Base-by-base conservation (phyloP, 495 filamentous ascomycete species). In the Jackrogersella multiformis region DNA sequence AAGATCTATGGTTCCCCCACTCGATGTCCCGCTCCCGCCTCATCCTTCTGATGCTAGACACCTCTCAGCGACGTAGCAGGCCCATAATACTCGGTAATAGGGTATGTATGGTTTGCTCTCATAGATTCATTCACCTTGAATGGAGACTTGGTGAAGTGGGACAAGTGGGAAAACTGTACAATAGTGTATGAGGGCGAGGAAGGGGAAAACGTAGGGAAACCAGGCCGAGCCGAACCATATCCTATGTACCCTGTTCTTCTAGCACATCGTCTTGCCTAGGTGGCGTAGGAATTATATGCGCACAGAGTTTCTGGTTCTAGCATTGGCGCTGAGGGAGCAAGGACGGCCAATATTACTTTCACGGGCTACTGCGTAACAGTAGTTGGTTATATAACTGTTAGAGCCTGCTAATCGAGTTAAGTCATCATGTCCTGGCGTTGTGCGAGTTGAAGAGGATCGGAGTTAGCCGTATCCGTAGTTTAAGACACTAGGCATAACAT, bases 1-100 rank as follows among this genome's bases (percentile, higher is more conserved):
- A 20, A 69, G 86, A 64, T 85, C 82, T 7, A 81, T 82, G 12
- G 80, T 77, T 5, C 81, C 82, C 12, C 73, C 74, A 10, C 56
- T 56, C 1, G 75, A 82, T 13, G 73, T 79, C 4, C 78, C 81
- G 30, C 70, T 83, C 54, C 77, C 80, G 24, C 74, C 74, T 6
- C 84, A 85, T 63, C 80, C 84, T 6, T 79, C 80, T 0, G 80
- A 82, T 66, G 44, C 59, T 28, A 78, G 77, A 18, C 60, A 68
- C 23, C 59, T 69, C 6, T 63, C 56, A 5, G 61, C 38, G 6
- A 56, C 23, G 61, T 74, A 60, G 42, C 72, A 35, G 54, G 38
- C 26, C 13, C 30, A 21, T 51, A 49, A 23, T 58, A 23, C 39
- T 58, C 36, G 39, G 63, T 63, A 32, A 60, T 24, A 63, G 68